Conservation (phyloP, 495 filamentous ascomycete species). For the Penicillium coffeae region DNA sequence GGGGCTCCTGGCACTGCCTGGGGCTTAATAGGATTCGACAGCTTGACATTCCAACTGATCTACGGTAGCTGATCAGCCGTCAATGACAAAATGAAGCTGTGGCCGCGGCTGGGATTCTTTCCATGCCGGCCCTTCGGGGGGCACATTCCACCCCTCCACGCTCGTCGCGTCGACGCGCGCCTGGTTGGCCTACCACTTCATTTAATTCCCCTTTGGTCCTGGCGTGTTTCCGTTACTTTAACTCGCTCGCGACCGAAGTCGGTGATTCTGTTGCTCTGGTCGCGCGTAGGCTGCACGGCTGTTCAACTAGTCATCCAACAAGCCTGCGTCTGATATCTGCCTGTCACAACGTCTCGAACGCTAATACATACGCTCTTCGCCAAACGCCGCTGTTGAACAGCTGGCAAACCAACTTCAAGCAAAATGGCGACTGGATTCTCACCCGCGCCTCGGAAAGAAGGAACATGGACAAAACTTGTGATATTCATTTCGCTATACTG, state of each 20-base stretch:
- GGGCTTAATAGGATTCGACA: neutral
- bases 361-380: neutral
- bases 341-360: neutral
- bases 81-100: conserved; percentile 1
- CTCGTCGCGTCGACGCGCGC: conserved; percentile 31
- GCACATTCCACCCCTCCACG: conserved; percentile 33
- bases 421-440: conserved; percentile 28
- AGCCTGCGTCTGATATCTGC: neutral
- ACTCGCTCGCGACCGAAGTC: conserved; percentile 4
- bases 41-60: conserved; percentile 18
- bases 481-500: conserved; percentile 42
- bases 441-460: conserved; percentile 24
- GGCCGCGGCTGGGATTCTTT: conserved; percentile 24
- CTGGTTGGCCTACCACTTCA: conserved; percentile 2
- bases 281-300: conserved; percentile 10
- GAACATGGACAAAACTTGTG: conserved; percentile 38
- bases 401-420: neutral
- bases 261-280: conserved; percentile 6
- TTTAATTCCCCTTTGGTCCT: conserved; percentile 22
- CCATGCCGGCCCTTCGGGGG: conserved; percentile 24
- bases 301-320: conserved; percentile 1
- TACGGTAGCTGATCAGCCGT: conserved; percentile 2
- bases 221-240: conserved; percentile 1
- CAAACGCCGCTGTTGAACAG: conserved; percentile 13
- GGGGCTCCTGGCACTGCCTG: neutral